A percentile compares a stretch with the other conserved stretches of the same genome.
These are phyloP conservation scores for Cercospora sp. DNA, from an alignment of 2,329 filamentous ascomycete species.

Conservation along the genomic window DNA sequence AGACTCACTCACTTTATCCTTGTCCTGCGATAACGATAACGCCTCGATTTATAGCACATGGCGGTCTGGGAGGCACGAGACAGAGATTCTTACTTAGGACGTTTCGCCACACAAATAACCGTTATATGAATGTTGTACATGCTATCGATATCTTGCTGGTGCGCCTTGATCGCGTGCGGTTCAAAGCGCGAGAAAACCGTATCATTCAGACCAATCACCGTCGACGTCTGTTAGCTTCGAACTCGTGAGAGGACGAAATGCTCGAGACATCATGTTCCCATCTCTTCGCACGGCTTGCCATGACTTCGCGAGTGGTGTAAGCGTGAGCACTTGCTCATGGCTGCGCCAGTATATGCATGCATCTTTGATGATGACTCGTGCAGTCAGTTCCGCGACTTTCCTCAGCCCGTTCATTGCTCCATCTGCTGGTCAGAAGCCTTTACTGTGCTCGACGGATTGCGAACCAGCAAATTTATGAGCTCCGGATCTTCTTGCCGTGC, in stretches of 20 bases:
- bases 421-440: not conserved
- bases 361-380: not conserved
- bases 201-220: not conserved
- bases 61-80: not conserved
- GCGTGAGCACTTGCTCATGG: not conserved
- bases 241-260: not conserved
- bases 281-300: not conserved
- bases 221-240: not conserved
- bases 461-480: not conserved
- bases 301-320: not conserved
- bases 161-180: not conserved
- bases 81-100: not conserved
- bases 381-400: not conserved
- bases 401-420: not conserved
- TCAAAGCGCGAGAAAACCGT: not conserved
- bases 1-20: not conserved
- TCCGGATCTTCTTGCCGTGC: not conserved
- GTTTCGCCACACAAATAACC: not conserved
- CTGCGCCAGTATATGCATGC: too few species aligned
- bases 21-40: not conserved
- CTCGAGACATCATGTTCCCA: not conserved
- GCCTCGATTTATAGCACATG: not conserved
- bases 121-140: not conserved
- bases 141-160: not conserved
- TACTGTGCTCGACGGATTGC: not conserved